Evolutionary conservation across 176 grass and related monocot genomes (phyloP).

Genomic region (Microstegium vimineum): DNA sequence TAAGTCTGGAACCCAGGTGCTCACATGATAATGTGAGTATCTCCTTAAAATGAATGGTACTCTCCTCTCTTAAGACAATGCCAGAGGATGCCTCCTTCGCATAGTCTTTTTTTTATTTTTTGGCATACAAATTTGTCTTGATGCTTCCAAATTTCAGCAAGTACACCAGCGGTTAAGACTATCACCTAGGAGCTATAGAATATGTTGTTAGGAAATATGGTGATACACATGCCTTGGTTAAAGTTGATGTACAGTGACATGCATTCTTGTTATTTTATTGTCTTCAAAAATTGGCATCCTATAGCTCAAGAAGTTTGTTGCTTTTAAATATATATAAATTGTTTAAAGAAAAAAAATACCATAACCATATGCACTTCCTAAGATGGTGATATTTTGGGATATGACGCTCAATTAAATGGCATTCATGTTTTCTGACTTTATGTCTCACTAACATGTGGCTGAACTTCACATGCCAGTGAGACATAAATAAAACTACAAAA

Average conservation of each 20-base stretch:
- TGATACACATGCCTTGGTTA: not conserved
- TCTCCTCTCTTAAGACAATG: not conserved
- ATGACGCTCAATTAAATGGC: not conserved
- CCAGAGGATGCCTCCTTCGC: not conserved
- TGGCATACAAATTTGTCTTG: not conserved
- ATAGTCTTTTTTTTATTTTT: not conserved
- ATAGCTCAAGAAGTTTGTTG: not conserved
- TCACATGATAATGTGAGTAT: not conserved
- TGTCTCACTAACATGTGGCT: not conserved
- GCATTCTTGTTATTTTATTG: not conserved
- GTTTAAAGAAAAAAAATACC: not conserved
- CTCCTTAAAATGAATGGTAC: not conserved
- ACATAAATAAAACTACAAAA: not conserved
- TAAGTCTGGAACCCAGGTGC: not conserved
- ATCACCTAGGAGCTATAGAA: not conserved
- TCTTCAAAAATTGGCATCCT: not conserved
- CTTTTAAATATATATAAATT: not conserved
- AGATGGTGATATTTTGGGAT: not conserved
- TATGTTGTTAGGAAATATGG: not conserved
- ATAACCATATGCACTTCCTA: not conserved
- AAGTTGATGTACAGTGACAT: not conserved
- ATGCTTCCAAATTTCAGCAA: not conserved
- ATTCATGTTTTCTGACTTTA: not conserved
- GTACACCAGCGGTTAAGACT: not conserved
- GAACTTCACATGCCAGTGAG: not conserved